Percentiles rank a stretch among this genome's conserved stretches.
These are phyloP conservation scores for Penicillium italicum DNA, from an alignment of 2,329 filamentous ascomycete genomes.

Conservation along the genomic window DNA sequence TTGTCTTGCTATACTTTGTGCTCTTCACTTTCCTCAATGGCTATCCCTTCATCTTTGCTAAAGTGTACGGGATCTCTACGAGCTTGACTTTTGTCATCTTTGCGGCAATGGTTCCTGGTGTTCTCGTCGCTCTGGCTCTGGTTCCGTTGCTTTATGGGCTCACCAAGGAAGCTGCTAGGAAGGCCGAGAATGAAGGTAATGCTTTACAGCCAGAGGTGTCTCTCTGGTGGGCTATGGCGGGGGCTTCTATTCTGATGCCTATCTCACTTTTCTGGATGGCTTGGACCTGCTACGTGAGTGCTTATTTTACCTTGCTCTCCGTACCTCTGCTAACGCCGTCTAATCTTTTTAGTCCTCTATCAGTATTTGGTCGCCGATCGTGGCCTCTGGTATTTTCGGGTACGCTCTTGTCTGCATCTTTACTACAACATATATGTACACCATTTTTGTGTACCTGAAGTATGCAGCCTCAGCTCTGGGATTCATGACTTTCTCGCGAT, in stretches of 20 bases:
- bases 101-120: constrained; percentile 38
- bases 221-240: constrained; percentile 3
- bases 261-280: constrained; percentile 2
- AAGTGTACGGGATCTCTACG: constrained; percentile 46
- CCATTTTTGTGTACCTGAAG: constrained; percentile 54
- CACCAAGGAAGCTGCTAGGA: neutral
- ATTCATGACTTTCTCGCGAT: constrained; percentile 40
- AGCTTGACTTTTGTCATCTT: constrained; percentile 49
- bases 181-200: neutral
- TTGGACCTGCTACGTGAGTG: constrained; percentile 18
- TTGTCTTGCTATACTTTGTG: constrained; percentile 31
- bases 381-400: constrained; percentile 52
- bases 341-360: constrained; percentile 27
- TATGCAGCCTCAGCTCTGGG: constrained; percentile 50
- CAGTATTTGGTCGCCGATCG: constrained; percentile 50
- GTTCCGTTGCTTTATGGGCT: neutral
- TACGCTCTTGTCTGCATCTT: constrained; percentile 49
- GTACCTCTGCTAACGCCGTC: neutral
- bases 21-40: constrained; percentile 41
- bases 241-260: neutral
- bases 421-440: constrained; percentile 52
- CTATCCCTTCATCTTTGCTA: constrained; percentile 50
- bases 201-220: constrained; percentile 3
- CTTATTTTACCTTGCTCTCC: neutral
- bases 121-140: constrained; percentile 1